A percentile compares a stretch with the other conserved stretches of the same genome.
Evolutionary conservation across 106 monocot genomes (phyloP).

Genomic region (Ottelia alismoides): DNA sequence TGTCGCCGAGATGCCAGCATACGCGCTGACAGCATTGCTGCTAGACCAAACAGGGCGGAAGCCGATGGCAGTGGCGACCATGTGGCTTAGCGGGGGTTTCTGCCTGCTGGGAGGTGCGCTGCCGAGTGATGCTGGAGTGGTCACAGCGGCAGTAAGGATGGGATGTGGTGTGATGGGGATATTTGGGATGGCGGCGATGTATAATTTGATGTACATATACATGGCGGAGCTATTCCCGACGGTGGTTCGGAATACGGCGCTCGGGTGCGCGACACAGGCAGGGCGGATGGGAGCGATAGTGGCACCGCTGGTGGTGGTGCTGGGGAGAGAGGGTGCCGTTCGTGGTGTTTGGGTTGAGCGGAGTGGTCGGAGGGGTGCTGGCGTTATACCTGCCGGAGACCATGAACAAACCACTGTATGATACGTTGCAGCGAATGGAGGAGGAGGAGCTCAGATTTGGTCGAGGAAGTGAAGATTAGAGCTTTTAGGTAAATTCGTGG

Average conservation of each 20-base stretch:
- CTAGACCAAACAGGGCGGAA: conserved; percentile 39
- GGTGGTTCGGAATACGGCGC: conserved; percentile 58
- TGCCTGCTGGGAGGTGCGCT: conserved; percentile 31
- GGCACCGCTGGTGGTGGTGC: conserved; percentile 77
- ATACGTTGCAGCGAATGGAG: conserved; percentile 18
- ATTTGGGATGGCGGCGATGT: conserved; percentile 79
- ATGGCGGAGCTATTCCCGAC: conserved; percentile 86
- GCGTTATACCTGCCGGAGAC: conserved; percentile 23
- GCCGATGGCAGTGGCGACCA: conserved; percentile 42
- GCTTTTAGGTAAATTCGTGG: no score
- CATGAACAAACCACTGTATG: conserved; percentile 14
- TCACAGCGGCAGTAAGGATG: conserved; percentile 20
- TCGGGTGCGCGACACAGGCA: conserved; percentile 53
- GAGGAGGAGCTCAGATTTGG: no score
- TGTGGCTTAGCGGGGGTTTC: conserved; percentile 56
- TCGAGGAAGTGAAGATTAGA: no score
- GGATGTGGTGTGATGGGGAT: conserved; percentile 66
- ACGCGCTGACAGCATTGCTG: conserved; percentile 34
- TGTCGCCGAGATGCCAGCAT: conserved; percentile 69
- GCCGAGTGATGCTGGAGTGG: conserved; percentile 10
- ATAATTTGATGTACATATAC: conserved; percentile 60
- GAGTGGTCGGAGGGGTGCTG: conserved; percentile 9
- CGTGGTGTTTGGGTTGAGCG: conserved; percentile 11
- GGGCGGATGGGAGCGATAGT: conserved; percentile 53
- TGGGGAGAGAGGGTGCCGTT: conserved; percentile 15